Evolutionary conservation across 176 grass and related monocot genomes (phyloP).

Genomic region (Oryza officinalis): DNA sequence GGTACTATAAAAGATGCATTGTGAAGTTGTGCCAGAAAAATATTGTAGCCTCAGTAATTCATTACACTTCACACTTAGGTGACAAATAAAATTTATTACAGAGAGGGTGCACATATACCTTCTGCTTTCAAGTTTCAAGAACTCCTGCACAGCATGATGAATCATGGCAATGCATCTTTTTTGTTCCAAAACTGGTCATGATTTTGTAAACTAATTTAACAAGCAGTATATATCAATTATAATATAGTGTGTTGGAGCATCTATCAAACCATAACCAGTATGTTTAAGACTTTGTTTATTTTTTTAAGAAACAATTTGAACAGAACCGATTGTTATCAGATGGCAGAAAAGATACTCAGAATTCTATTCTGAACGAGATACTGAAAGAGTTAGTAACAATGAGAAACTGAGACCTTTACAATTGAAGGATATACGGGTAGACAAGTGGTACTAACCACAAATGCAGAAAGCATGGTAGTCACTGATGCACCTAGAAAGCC

Average conservation of each 20-base stretch:
- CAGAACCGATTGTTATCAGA: neutral
- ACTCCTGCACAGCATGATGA: neutral
- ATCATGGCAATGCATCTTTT: neutral
- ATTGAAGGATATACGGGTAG: neutral
- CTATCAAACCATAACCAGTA: neutral
- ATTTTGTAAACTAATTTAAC: neutral
- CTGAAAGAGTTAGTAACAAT: neutral
- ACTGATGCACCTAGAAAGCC: slow-evolving; percentile 89
- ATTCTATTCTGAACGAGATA: neutral
- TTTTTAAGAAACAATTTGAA: neutral
- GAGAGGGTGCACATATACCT: neutral
- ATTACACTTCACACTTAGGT: neutral
- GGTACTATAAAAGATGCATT: neutral
- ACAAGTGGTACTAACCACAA: slow-evolving; percentile 59
- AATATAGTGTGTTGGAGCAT: neutral
- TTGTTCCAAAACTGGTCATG: neutral
- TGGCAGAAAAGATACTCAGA: neutral
- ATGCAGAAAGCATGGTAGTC: slow-evolving; percentile 79
- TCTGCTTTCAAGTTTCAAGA: neutral
- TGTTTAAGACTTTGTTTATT: neutral
- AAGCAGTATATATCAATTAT: neutral
- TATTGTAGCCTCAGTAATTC: neutral
- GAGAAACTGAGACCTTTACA: neutral
- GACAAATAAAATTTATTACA: neutral
- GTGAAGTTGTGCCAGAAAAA: neutral